Evolutionary conservation across 2,329 filamentous ascomycete species (phyloP).

Genomic region (Lecanicillium sp.): DNA sequence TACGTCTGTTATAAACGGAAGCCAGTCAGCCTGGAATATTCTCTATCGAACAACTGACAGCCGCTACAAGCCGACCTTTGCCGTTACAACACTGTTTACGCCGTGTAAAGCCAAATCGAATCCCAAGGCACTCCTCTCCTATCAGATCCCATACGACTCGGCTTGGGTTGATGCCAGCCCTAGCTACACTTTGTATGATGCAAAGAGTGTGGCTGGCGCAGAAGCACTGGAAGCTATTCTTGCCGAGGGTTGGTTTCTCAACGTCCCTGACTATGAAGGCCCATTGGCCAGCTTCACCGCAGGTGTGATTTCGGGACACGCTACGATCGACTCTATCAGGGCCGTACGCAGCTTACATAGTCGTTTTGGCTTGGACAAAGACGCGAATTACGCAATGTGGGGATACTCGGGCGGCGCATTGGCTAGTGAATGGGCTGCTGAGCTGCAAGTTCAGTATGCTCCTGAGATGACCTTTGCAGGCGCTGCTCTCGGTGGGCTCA

Average conservation of each 20-base stretch:
- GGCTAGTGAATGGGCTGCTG: slow-evolving; percentile 42
- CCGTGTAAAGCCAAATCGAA: slow-evolving; percentile 9
- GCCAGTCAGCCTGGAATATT: slow-evolving; percentile 21
- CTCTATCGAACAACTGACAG: slow-evolving; percentile 27
- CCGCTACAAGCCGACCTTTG: slow-evolving; percentile 23
- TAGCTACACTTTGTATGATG: slow-evolving; percentile 22
- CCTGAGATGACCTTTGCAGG: slow-evolving; percentile 42
- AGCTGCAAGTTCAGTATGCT: slow-evolving; percentile 42
- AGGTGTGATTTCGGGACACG: slow-evolving; percentile 33
- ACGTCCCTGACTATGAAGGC: slow-evolving; percentile 37
- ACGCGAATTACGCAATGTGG: slow-evolving; percentile 35
- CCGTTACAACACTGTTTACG: slow-evolving; percentile 26
- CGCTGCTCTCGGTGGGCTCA: slow-evolving; percentile 39
- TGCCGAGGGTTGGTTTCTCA: slow-evolving; percentile 32
- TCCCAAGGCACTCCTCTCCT: slow-evolving; percentile 21
- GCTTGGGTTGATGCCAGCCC: slow-evolving; percentile 26
- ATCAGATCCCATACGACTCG: slow-evolving; percentile 28
- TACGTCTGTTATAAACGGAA: slow-evolving; percentile 8
- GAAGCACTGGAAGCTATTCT: slow-evolving; percentile 18
- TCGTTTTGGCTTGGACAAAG: slow-evolving; percentile 22
- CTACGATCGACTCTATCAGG: slow-evolving; percentile 35
- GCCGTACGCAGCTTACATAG: slow-evolving; percentile 24
- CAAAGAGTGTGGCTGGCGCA: slow-evolving; percentile 9
- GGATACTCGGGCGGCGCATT: slow-evolving; percentile 49
- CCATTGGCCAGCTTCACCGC: slow-evolving; percentile 34